Evolutionary conservation across 305 asterid genomes (phyloP).

Genomic region (Stenogyne calaminthoides): DNA sequence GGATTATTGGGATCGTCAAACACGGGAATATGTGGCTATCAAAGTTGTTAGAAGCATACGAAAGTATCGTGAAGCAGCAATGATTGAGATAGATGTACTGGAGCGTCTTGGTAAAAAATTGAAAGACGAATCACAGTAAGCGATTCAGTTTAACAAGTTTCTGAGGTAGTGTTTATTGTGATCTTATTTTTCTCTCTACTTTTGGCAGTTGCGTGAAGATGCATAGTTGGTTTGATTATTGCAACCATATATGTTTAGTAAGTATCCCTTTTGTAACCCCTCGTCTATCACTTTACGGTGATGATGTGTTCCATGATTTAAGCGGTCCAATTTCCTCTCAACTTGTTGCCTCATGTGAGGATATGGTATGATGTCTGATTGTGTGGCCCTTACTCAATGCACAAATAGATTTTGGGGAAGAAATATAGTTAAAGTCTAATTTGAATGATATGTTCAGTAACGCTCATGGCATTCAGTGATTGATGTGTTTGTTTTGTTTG

Average conservation of each 20-base stretch:
- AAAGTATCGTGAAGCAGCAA: constrained; percentile 65
- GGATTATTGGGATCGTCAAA: constrained; percentile 75
- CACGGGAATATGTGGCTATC: constrained; percentile 55
- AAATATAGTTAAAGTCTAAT: constrained; percentile 6
- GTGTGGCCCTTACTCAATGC: constrained; percentile 21
- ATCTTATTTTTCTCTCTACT: constrained; percentile 13
- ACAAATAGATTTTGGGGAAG: constrained; percentile 14
- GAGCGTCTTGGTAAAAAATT: constrained; percentile 47
- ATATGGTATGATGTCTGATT: constrained; percentile 7
- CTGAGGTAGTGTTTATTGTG: background rate
- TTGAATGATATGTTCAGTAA: constrained; percentile 20
- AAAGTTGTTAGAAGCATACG: constrained; percentile 59
- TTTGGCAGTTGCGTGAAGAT: constrained; percentile 61
- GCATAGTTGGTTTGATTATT: constrained; percentile 64
- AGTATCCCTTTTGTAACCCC: constrained; percentile 35
- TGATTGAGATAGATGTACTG: constrained; percentile 57
- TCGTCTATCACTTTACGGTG: constrained; percentile 14
- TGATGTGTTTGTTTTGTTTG: constrained; percentile 11
- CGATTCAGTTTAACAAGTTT: constrained; percentile 12
- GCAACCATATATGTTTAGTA: constrained; percentile 62
- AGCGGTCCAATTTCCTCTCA: background rate
- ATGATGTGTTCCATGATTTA: constrained; percentile 5
- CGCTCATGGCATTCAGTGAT: constrained; percentile 21
- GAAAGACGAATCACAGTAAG: constrained; percentile 48
- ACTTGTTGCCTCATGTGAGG: constrained; percentile 18